Percentiles rank a stretch among this genome's conserved stretches.
Evolutionary conservation across 2,329 filamentous ascomycete species (phyloP).

Genomic region (Fusarium ambrosium): DNA sequence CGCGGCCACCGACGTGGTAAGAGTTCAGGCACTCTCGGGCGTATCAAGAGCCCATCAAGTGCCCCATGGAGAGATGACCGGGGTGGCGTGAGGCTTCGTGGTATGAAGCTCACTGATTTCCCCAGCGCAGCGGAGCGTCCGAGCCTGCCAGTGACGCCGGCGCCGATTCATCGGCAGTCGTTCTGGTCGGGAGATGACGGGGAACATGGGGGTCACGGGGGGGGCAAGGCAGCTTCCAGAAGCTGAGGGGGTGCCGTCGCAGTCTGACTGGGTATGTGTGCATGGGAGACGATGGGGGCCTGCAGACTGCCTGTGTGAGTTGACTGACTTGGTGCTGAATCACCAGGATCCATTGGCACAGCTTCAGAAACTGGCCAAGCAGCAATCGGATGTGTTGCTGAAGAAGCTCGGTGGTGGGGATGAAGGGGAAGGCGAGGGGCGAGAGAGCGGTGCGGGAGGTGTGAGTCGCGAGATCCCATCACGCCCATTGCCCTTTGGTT

Average conservation of each 20-base stretch:
- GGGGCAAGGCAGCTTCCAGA: slow-evolving; percentile 74
- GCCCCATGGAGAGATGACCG: slow-evolving; percentile 24
- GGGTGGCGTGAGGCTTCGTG: slow-evolving; percentile 35
- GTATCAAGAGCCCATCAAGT: slow-evolving; percentile 35
- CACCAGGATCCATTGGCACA: slow-evolving; percentile 77
- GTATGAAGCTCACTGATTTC: slow-evolving; percentile 86
- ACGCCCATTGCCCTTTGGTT: slow-evolving; percentile 66
- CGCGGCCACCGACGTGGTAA: slow-evolving; percentile 68
- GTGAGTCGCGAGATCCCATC: slow-evolving; percentile 61
- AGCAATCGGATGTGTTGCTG: slow-evolving; percentile 74
- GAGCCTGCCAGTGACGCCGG: slow-evolving; percentile 91
- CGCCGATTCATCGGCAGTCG: slow-evolving; percentile 77
- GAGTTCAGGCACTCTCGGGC: slow-evolving; percentile 47
- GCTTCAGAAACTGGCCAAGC: slow-evolving; percentile 77
- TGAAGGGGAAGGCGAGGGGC: slow-evolving; percentile 44
- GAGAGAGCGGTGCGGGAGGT: slow-evolving; percentile 38
- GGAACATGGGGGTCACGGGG: slow-evolving; percentile 61
- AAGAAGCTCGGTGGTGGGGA: slow-evolving; percentile 61
- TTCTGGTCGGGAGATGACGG: slow-evolving; percentile 72
- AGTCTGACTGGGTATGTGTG: slow-evolving; percentile 94
- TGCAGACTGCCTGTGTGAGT: slow-evolving; percentile 67
- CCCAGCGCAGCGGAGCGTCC: slow-evolving; percentile 85
- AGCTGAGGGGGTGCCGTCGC: slow-evolving; percentile 86
- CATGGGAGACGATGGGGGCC: slow-evolving; percentile 64
- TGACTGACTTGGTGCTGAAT: slow-evolving; percentile 65